Base-by-base conservation (phyloP, 257 asterid genomes). In the Osmanthus fragrans region DNA sequence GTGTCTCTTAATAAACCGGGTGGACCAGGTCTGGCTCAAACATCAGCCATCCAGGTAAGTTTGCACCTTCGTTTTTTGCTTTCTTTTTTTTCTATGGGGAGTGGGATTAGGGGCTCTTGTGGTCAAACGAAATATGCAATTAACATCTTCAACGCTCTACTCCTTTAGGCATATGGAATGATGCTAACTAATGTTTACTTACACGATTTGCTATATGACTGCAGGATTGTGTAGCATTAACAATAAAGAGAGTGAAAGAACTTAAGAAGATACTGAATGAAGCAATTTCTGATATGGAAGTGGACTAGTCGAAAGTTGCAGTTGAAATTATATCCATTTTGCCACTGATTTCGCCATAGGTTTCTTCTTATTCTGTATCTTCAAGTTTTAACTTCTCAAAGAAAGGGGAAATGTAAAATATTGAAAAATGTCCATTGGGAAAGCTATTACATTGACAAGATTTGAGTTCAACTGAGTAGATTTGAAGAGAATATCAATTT, bases 1-100 rank as follows among this genome's bases (percentile, higher is more conserved):
- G 90, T 93, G 36, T 96, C 97, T 45, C 91, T 92, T 63, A 87
- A 87, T 82, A 96, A 93, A 80, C 98, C 97, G 18, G 97, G 99
- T 39, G 99, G 99, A 27, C 89, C 97, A 12, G 94, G 92, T 81
- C 91, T 93, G 18, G 96, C 91, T 1, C 76, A 79, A 63, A 83
- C 90, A 74, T 82, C 98, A 39, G 85, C 85, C 49, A 87, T 96
- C 86, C 91, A 91, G 96, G 99, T 94, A 54, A 73, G 89, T 32
- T 58, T 76, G 56, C 58, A 19, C 72, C 83, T 70, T 64, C 27
- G n/a, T 7, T 21, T 25, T 21, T 73, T 40, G 16, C 32, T 67
- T 16, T 74, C 72, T 18, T 9, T 1, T 1, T 25, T 66, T 42
- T 56, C 11, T 54, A 19, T 19, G 37, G 19, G 19, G 3, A 23